These are phyloP conservation scores for Saturnispora gosingensis DNA, from an alignment of 805 yeast species.

Conservation along the genomic window DNA sequence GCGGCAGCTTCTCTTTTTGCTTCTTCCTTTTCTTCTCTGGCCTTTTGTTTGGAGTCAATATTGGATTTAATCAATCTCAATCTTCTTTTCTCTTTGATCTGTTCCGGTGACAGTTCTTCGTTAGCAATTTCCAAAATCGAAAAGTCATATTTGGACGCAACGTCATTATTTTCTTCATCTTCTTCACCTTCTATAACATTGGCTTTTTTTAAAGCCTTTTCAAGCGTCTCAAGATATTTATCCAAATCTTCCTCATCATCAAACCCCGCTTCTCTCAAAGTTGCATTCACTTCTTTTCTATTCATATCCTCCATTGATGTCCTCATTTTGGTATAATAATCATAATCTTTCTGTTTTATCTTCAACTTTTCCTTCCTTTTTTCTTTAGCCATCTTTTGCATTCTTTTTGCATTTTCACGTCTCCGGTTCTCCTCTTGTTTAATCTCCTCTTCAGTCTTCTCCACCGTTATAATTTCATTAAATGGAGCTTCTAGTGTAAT, in stretches of 20 bases:
- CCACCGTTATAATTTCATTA: conserved; percentile 51
- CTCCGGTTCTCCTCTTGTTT: conserved; percentile 68
- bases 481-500: conserved; percentile 77
- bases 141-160: conserved; percentile 43
- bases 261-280: conserved; percentile 65
- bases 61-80: conserved; percentile 80
- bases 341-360: conserved; percentile 73
- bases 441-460: conserved; percentile 78
- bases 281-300: conserved; percentile 44
- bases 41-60: conserved; percentile 78
- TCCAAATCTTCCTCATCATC: conserved; percentile 64
- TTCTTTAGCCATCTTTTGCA: conserved; percentile 89
- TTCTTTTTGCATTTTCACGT: conserved; percentile 73
- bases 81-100: conserved; percentile 75
- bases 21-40: conserved; percentile 65
- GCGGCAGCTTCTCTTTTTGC: conserved; percentile 54
- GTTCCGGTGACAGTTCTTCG: conserved; percentile 68
- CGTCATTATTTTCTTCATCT: conserved; percentile 37
- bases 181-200: conserved; percentile 28
- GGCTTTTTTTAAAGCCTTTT: conserved; percentile 60
- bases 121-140: conserved; percentile 81
- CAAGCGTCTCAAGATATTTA: conserved; percentile 55
- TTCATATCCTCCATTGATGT: conserved; percentile 41
- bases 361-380: conserved; percentile 69
- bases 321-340: conserved; percentile 54